Evolutionary conservation across 164 flowering plant genomes (phyloP).

Genomic region (Magnolia sinica): DNA sequence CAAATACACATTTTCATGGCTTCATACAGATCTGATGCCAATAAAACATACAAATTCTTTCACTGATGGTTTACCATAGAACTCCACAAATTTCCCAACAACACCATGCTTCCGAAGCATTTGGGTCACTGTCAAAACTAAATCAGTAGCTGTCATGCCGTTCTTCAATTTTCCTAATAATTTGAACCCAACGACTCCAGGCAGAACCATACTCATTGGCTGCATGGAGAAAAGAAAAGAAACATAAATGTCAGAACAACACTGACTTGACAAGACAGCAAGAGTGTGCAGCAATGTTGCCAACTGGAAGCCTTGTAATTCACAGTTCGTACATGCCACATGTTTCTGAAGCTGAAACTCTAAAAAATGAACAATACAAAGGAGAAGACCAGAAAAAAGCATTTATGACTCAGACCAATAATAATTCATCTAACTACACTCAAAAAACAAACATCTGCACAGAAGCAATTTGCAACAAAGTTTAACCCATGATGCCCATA

Average conservation of each 20-base stretch:
- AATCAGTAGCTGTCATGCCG: constrained; percentile 95
- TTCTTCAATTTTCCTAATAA: constrained; percentile 62
- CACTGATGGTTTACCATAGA: constrained; percentile 57
- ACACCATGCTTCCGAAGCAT: constrained; percentile 94
- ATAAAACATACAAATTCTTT: not conserved
- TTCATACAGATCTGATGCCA: not conserved
- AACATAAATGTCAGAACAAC: not conserved
- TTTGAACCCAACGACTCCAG: constrained; percentile 95
- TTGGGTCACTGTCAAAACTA: constrained; percentile 93
- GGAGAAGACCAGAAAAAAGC: not conserved
- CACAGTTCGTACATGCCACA: not conserved
- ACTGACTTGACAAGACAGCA: not conserved
- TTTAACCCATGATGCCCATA: too few species aligned
- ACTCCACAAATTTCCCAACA: constrained; percentile 95
- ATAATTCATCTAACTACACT: not conserved
- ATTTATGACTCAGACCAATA: not conserved
- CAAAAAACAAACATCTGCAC: not conserved
- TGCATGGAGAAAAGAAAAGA: constrained; percentile 23
- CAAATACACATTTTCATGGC: not conserved
- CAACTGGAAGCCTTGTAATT: not conserved
- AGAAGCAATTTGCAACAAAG: too few species aligned
- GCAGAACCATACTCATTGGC: constrained; percentile 99
- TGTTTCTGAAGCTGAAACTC: not conserved
- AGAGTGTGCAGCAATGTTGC: not conserved
- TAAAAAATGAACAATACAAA: not conserved